Evolutionary conservation across 1,139 yeast species (phyloP), one percentile per base, ranked within the genome.

Genomic region (Kodamaea fungicola): DNA sequence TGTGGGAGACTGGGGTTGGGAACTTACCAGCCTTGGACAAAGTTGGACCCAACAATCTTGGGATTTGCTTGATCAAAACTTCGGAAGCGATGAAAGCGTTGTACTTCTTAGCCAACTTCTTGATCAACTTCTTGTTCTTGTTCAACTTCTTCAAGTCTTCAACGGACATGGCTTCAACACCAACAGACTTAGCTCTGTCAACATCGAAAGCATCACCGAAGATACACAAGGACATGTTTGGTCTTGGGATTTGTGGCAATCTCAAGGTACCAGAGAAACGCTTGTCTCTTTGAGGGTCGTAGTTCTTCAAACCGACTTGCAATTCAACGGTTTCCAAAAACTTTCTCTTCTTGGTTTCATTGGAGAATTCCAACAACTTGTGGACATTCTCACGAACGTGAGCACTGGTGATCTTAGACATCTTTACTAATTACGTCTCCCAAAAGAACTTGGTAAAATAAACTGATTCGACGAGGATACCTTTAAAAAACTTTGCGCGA

Each of bases 201-300:
- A 88, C 95, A 76, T 94, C 99, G 68, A 92, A 92, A 69, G 98
- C 98, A 74, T 94, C 98, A 84, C 98, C 99, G 64, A 94, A 92
- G 70, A 94, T 89, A 79, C 98, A 94, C 80, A 94, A 76, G 76
- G 97, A 87, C 97, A 94, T 88, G 96, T 92, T 92, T 78, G 99
- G 99, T 83, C 99, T 94, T 80, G 98, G 98, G 59, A 95, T 96
- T 70, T 83, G 83, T 68, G 99, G 99, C 65, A 94, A 83, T 80
- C 84, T 92, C 79, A 94, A 84, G 67, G 97, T 70, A 80, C 99
- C 99, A 71, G 97, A 90, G 97, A 94, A 94, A 88, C 99, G 97
- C 92, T 94, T 94, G 78, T 94, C 99, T 86, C 99, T 90, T 82
- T 94, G 98, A 71, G 99, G 97, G 76, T 94, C 99, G 79, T 94